Conservation (phyloP, 1,139 yeast species). For the Kazachstania sp. region DNA sequence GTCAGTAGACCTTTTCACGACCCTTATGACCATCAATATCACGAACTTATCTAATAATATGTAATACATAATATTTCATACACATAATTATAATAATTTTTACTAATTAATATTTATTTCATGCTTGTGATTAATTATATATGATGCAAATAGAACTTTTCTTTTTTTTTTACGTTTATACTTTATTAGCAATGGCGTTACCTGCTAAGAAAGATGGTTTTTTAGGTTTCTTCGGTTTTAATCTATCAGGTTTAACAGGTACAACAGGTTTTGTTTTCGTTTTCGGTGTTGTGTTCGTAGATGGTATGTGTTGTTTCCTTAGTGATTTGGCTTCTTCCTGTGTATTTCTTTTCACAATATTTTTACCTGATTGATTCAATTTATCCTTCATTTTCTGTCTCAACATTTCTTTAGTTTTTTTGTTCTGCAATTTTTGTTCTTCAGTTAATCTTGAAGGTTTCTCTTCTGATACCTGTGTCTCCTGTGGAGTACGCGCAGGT, state of each 20-base stretch:
- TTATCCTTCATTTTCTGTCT: conserved; percentile 5
- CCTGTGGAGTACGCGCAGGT: background rate
- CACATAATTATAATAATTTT: too few species aligned
- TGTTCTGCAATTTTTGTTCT: background rate
- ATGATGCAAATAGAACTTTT: too few species aligned
- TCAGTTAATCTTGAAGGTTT: background rate
- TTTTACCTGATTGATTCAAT: conserved; percentile 1
- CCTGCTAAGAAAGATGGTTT: conserved; percentile 24
- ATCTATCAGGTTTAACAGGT: conserved; percentile 22
- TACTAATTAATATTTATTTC: too few species aligned
- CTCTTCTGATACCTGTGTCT: background rate
- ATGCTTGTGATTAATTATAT: too few species aligned
- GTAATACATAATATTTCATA: too few species aligned
- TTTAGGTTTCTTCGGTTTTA: conserved; percentile 22
- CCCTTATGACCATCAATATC: background rate
- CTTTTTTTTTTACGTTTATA: background rate
- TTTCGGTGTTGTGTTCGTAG: background rate
- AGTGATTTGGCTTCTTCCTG: background rate
- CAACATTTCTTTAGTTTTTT: conserved; percentile 3
- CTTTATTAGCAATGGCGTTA: conserved; percentile 6
- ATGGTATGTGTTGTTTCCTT: background rate
- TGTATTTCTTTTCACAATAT: background rate
- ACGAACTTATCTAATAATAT: too few species aligned
- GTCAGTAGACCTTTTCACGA: background rate
- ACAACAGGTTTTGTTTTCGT: conserved; percentile 7